Conservation (phyloP, 352 stramenopile genomes). For the Globisporangium ultimum region DNA sequence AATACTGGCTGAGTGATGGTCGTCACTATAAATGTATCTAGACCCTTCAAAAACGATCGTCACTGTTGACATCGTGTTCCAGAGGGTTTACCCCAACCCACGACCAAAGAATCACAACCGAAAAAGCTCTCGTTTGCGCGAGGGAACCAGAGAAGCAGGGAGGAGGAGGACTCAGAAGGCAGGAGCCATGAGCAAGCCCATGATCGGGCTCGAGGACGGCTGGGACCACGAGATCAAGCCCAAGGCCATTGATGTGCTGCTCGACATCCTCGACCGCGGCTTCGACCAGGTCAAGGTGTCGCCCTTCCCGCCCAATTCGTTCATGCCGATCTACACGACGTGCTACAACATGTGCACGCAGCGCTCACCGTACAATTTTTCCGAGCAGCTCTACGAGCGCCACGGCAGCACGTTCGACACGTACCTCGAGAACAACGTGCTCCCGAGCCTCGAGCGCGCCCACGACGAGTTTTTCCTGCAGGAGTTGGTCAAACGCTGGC, state of each 20-base stretch:
- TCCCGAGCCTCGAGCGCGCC: conserved; percentile 84
- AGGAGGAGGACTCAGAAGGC: no score
- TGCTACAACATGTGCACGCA: conserved; percentile 99
- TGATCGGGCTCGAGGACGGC: conserved; percentile 83
- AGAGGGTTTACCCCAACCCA: background rate
- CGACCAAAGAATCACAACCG: background rate
- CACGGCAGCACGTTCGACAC: conserved; percentile 91
- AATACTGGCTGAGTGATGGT: conserved; percentile 8
- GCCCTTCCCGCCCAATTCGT: conserved; percentile 79
- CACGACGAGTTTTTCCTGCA: conserved; percentile 95
- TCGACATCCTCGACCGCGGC: conserved; percentile 83
- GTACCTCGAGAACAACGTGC: conserved; percentile 89
- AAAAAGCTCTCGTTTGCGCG: background rate
- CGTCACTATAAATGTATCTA: conserved; percentile 8
- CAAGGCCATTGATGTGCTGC: conserved; percentile 86
- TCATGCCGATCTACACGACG: conserved; percentile 90
- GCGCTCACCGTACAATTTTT: conserved; percentile 98
- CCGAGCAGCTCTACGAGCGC: conserved; percentile 97
- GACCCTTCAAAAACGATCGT: background rate
- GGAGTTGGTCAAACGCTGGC: conserved; percentile 96
- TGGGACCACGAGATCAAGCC: conserved; percentile 89
- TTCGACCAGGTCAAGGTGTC: conserved; percentile 81
- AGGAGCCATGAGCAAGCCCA: conserved; percentile 67
- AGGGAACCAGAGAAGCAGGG: conserved; percentile 6
- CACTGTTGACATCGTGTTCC: conserved; percentile 1